Percentiles rank a stretch among this genome's conserved stretches.
phyloP scores from a whole-genome alignment of 495 filamentous ascomycete species.

The Penicillium coffeae region DNA sequence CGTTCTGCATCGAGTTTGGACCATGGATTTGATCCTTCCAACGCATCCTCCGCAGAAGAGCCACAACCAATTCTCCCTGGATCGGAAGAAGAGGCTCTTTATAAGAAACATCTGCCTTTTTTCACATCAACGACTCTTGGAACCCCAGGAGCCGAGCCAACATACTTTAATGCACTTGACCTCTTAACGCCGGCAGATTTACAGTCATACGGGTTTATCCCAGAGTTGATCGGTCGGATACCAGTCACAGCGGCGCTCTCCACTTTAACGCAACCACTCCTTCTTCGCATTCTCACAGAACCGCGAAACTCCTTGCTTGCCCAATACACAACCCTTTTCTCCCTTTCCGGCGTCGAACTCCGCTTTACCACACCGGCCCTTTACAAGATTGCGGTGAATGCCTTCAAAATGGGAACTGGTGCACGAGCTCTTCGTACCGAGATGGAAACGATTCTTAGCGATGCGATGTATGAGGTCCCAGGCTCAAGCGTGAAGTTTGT shows the following conservation, averaged over 20 bases:
- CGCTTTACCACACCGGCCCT: conserved; percentile 78
- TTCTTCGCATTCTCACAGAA: conserved; percentile 86
- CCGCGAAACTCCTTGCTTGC: conserved; percentile 80
- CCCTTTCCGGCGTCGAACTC: conserved; percentile 76
- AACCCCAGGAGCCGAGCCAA: conserved; percentile 34
- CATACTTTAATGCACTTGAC: conserved; percentile 73
- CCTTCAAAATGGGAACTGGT: conserved; percentile 74
- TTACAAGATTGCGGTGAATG: conserved; percentile 70
- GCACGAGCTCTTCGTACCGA: conserved; percentile 85
- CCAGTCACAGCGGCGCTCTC: conserved; percentile 83
- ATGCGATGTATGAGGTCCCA: conserved; percentile 90
- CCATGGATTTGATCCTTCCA: conserved; percentile 20
- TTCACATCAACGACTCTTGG: conserved; percentile 45
- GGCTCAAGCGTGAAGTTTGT: conserved; percentile 66
- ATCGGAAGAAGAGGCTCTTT: conserved; percentile 57
- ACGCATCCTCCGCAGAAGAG: conserved; percentile 30
- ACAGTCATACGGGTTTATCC: conserved; percentile 89
- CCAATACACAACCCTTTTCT: conserved; percentile 83
- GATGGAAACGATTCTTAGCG: conserved; percentile 79
- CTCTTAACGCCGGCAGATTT: conserved; percentile 78
- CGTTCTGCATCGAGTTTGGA: conserved; percentile 40
- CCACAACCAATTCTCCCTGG: conserved; percentile 45
- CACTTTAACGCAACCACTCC: conserved; percentile 70
- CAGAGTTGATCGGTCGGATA: conserved; percentile 87
- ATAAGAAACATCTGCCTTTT: conserved; percentile 66